Conservation (phyloP, 768 basidiomycete genomes). For the Hortiboletus campestris region DNA sequence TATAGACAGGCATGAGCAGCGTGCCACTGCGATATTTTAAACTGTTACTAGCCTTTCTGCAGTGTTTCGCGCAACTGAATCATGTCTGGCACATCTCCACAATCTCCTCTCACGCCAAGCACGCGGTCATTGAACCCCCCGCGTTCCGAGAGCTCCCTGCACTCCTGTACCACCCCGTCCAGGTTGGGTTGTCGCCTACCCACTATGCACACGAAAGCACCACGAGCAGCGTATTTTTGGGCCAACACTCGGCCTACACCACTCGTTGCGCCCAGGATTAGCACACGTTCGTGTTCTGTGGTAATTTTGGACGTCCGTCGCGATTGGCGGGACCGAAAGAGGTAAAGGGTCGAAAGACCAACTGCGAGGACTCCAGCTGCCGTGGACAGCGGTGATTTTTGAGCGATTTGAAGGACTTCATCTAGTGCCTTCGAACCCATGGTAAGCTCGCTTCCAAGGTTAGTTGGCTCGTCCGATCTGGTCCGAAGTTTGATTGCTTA, state of each 20-base stretch:
- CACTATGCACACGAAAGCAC: slow-evolving; percentile 72
- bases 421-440: slow-evolving; percentile 12
- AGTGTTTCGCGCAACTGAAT: slow-evolving; percentile 52
- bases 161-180: slow-evolving; percentile 60
- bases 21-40: neutral
- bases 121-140: slow-evolving; percentile 33
- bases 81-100: slow-evolving; percentile 65
- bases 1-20: slow-evolving; percentile 27
- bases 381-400: slow-evolving; percentile 5
- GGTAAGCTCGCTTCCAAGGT: neutral
- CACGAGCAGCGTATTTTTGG: slow-evolving; percentile 66
- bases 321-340: slow-evolving; percentile 15
- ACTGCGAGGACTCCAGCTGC: slow-evolving; percentile 12
- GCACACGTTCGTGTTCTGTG: slow-evolving; percentile 60
- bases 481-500: neutral
- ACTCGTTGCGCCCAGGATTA: slow-evolving; percentile 81
- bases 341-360: slow-evolving; percentile 16
- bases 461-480: neutral
- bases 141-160: slow-evolving; percentile 32
- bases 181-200: slow-evolving; percentile 60
- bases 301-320: slow-evolving; percentile 39
- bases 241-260: slow-evolving; percentile 80
- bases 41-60: slow-evolving; percentile 43
- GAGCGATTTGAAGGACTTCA: neutral
- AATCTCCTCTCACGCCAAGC: slow-evolving; percentile 59